Evolutionary conservation across 2,329 filamentous ascomycete species (phyloP), one percentile per base, ranked within the genome.

Genomic region (Blastomyces emzantsi): DNA sequence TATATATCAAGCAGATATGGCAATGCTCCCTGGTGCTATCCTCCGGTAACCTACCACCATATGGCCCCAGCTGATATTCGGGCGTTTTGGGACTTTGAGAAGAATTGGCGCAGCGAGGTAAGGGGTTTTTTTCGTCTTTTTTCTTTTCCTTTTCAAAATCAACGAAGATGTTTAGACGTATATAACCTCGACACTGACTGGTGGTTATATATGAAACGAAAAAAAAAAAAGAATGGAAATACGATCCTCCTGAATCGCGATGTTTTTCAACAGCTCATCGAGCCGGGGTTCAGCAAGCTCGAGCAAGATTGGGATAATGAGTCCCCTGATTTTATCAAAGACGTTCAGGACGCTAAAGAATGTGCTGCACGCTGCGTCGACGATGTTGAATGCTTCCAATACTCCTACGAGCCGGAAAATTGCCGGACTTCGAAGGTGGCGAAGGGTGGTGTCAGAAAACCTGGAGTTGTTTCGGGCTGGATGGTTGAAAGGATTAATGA

Each of bases 41-140:
- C 79, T 39, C 78, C 78, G 5, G 75, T 79, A 2, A 75, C 79
- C 1, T 82, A 81, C 67, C 81, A 83, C 63, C 80, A 82, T 66
- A 72, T 83, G 5, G 71, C 74, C 0, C 69, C 78, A 0, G 66
- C 70, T 1, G 77, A 82, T 8, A 76, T 79, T 17, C 71, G 76
- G 55, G 70, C 73, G 3, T 73, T 83, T 49, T 79, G 76, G 71
- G 73, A 74, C 8, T 80, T 82, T 41, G 79, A 83, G 67, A 75
- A 75, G 60, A 72, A 71, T 59, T 77, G 85, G 70, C 56, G 19
- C 39, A 58, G 36, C 5, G 52, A 62, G 11, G 63, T 65, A 30
- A 56, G 62, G 1, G 41, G 5, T 19, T n/a, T 13, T 13, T 11
- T 7, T 39, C 13, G 11, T 7, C 30, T 4, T 39, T 13, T 13